Percentiles rank a stretch among this genome's conserved stretches.
Conservation (phyloP, 2,329 filamentous ascomycete genomes). For the Claviceps sp. region DNA sequence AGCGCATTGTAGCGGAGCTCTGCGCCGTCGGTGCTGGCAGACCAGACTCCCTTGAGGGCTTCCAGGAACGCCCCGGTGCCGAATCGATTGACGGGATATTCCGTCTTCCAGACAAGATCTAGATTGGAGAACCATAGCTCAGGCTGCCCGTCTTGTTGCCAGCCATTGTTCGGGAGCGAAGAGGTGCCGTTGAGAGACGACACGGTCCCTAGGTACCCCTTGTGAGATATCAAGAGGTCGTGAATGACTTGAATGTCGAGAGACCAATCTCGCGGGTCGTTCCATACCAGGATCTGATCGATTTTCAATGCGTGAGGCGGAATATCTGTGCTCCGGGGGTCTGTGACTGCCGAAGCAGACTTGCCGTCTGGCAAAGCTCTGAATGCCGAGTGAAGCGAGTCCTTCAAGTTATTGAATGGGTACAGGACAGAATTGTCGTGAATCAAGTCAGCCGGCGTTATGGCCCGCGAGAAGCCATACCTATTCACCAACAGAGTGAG, state of each 20-base stretch:
- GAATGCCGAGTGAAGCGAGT: slow-evolving; percentile 17
- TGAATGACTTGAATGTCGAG: slow-evolving; percentile 74
- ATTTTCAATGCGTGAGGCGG: slow-evolving; percentile 49
- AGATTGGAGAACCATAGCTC: slow-evolving; percentile 78
- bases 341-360: slow-evolving; percentile 16
- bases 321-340: slow-evolving; percentile 22
- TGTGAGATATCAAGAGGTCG: slow-evolving; percentile 66
- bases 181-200: slow-evolving; percentile 56
- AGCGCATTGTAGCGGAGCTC: slow-evolving; percentile 53
- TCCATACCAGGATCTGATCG: slow-evolving; percentile 86
- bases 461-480: slow-evolving; percentile 66
- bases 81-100: slow-evolving; percentile 71
- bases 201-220: slow-evolving; percentile 71
- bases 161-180: slow-evolving; percentile 58
- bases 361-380: slow-evolving; percentile 21
- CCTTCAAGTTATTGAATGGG: slow-evolving; percentile 52
- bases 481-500: slow-evolving; percentile 11
- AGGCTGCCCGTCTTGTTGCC: slow-evolving; percentile 71
- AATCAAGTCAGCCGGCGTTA: slow-evolving; percentile 78
- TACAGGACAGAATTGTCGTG: slow-evolving; percentile 61
- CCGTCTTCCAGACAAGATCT: slow-evolving; percentile 79
- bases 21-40: slow-evolving; percentile 50
- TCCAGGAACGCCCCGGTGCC: slow-evolving; percentile 86
- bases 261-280: slow-evolving; percentile 93
- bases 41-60: slow-evolving; percentile 70